These are phyloP conservation scores for Nasturtium officinale DNA, from an alignment of 345 rosid species.

Conservation along the genomic window DNA sequence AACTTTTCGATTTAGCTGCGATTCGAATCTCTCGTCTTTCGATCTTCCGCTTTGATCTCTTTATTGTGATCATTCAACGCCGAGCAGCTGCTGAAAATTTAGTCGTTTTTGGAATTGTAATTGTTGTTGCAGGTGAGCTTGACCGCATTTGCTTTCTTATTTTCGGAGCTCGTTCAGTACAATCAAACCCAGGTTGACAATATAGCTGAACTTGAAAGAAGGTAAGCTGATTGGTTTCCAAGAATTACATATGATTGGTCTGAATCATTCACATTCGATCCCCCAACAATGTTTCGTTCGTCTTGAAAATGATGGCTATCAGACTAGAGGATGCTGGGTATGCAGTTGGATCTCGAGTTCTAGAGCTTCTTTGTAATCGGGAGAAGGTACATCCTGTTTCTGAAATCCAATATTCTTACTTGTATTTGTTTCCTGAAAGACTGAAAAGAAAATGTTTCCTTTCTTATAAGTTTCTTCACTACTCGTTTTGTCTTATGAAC, in stretches of 20 bases:
- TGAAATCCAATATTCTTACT: neutral
- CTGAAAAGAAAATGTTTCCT: neutral
- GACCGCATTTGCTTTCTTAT: slow-evolving; percentile 56
- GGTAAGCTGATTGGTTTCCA: slow-evolving; percentile 48
- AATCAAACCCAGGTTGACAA: slow-evolving; percentile 97
- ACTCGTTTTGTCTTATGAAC: slow-evolving; percentile 14
- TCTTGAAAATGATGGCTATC: slow-evolving; percentile 12
- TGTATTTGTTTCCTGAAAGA: neutral
- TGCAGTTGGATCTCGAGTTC: slow-evolving; percentile 85
- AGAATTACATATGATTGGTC: neutral
- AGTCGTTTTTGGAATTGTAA: neutral
- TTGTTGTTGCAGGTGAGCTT: slow-evolving; percentile 58
- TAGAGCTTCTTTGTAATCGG: slow-evolving; percentile 89
- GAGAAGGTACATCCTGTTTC: slow-evolving; percentile 59
- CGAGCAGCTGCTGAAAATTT: neutral
- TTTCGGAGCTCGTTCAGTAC: slow-evolving; percentile 94
- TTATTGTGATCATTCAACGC: neutral
- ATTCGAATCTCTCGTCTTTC: neutral
- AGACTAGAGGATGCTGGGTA: slow-evolving; percentile 98
- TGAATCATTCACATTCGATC: neutral
- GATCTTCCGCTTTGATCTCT: slow-evolving; percentile 20
- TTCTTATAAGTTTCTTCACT: neutral
- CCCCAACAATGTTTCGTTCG: neutral
- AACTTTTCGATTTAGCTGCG: neutral
- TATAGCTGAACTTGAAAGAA: slow-evolving; percentile 88